A percentile compares a stretch with the other conserved stretches of the same genome.
phyloP scores from a whole-genome alignment of 768 basidiomycete genomes.

The Boletus rubroflammeus region DNA sequence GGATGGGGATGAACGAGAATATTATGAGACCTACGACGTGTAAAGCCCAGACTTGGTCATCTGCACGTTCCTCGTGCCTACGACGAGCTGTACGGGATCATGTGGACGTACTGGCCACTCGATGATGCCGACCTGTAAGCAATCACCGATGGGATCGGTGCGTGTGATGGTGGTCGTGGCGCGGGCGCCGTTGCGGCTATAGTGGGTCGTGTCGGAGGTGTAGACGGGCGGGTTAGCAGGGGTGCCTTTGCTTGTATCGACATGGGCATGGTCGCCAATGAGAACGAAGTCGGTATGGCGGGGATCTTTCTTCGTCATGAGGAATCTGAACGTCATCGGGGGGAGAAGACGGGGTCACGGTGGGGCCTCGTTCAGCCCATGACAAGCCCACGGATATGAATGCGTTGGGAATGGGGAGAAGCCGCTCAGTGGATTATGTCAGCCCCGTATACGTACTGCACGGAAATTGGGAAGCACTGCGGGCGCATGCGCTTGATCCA shows the following conservation, averaged over 20 bases:
- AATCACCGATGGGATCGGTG: slow-evolving; percentile 16
- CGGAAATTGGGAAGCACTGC: neutral
- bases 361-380: neutral
- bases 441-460: neutral
- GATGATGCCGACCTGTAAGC: slow-evolving; percentile 27
- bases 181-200: slow-evolving; percentile 7
- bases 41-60: slow-evolving; percentile 23
- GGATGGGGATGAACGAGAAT: neutral
- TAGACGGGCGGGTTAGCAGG: slow-evolving; percentile 1
- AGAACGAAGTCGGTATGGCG: slow-evolving; percentile 24
- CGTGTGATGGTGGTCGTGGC: slow-evolving; percentile 27
- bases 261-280: neutral
- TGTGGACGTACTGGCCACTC: slow-evolving; percentile 23
- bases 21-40: slow-evolving; percentile 17
- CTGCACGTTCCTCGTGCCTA: slow-evolving; percentile 25
- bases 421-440: slow-evolving; percentile 8
- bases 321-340: slow-evolving; percentile 21
- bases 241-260: fast-evolving
- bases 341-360: no score
- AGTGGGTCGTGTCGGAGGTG: slow-evolving; percentile 16
- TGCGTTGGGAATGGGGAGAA: neutral
- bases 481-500: neutral
- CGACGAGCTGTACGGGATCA: slow-evolving; percentile 12
- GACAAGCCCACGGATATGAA: neutral
- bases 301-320: slow-evolving; percentile 24